Conservation (phyloP, 1,284 basidiomycete species). For the Ceratobasidium sp. region DNA sequence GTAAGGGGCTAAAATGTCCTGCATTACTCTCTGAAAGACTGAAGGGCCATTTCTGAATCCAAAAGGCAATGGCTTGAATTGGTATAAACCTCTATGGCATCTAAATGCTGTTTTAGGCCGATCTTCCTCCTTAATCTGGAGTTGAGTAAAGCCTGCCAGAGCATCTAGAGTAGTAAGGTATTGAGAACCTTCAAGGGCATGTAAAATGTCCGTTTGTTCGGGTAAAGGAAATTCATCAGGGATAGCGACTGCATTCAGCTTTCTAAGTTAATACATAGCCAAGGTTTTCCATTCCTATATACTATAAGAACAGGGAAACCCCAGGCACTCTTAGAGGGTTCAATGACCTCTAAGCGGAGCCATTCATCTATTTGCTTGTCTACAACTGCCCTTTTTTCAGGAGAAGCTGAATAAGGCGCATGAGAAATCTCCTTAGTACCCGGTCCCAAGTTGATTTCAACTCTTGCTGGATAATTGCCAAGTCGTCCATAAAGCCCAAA, state of each 20-base stretch:
- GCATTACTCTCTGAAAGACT: conserved; percentile 62
- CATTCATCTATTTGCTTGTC: conserved; percentile 57
- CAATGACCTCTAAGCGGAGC: conserved; percentile 57
- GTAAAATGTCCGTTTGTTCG: conserved; percentile 59
- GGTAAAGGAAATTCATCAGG: conserved; percentile 63
- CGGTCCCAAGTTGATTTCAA: conserved; percentile 48
- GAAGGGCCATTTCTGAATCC: conserved; percentile 61
- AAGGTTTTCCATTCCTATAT: conserved; percentile 56
- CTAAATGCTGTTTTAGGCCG: conserved; percentile 60
- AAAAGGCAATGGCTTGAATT: conserved; percentile 64
- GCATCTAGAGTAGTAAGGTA: conserved; percentile 60
- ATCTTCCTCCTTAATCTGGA: conserved; percentile 56
- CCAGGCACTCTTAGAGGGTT: conserved; percentile 59
- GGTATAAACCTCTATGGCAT: conserved; percentile 60
- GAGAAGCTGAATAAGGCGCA: conserved; percentile 55
- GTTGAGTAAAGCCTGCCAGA: conserved; percentile 61
- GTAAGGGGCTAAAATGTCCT: conserved; percentile 59
- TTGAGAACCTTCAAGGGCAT: conserved; percentile 57
- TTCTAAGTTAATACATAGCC: conserved; percentile 58
- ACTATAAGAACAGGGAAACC: conserved; percentile 57
- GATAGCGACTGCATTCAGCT: conserved; percentile 57
- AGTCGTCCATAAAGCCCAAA: conserved; percentile 56
- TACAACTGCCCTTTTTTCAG: conserved; percentile 57
- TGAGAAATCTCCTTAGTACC: conserved; percentile 52
- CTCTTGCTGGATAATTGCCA: conserved; percentile 51